phyloP scores from a whole-genome alignment of 495 filamentous ascomycete species.

The Neurospora sp. region DNA sequence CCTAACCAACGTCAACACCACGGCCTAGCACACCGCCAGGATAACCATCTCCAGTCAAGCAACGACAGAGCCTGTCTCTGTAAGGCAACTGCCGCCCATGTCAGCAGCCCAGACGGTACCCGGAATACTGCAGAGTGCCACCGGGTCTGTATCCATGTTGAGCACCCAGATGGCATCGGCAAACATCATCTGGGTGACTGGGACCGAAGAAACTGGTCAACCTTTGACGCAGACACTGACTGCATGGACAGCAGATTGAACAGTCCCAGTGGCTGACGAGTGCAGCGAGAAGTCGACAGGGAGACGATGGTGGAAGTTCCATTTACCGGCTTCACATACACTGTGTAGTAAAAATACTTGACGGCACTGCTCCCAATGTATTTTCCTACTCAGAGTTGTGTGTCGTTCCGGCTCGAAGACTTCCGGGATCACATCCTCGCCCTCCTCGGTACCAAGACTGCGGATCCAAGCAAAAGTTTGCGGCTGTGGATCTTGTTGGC shows the following conservation, averaged over 20 bases:
- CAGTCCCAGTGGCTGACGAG: not conserved
- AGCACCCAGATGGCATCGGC: not conserved
- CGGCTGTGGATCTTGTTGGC: not conserved
- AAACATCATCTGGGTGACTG: not conserved
- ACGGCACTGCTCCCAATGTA: not conserved
- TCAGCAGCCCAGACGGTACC: not conserved
- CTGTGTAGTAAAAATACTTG: not conserved
- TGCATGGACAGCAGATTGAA: not conserved
- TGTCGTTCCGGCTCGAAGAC: not conserved
- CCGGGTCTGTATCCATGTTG: not conserved
- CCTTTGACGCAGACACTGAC: not conserved
- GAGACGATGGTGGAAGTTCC: not conserved
- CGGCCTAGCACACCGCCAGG: no score
- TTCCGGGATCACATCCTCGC: not conserved
- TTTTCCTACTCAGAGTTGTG: not conserved
- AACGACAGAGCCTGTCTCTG: not conserved
- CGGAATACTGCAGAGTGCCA: not conserved
- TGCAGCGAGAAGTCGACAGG: not conserved
- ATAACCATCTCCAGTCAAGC: not conserved
- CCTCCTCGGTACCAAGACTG: not conserved
- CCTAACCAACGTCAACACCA: no score
- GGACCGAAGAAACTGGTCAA: not conserved
- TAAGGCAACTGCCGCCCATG: not conserved
- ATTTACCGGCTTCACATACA: not conserved
- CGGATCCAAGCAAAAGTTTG: not conserved